Conservation (phyloP, 306 rosid species). For the Cucurbita moschata region DNA sequence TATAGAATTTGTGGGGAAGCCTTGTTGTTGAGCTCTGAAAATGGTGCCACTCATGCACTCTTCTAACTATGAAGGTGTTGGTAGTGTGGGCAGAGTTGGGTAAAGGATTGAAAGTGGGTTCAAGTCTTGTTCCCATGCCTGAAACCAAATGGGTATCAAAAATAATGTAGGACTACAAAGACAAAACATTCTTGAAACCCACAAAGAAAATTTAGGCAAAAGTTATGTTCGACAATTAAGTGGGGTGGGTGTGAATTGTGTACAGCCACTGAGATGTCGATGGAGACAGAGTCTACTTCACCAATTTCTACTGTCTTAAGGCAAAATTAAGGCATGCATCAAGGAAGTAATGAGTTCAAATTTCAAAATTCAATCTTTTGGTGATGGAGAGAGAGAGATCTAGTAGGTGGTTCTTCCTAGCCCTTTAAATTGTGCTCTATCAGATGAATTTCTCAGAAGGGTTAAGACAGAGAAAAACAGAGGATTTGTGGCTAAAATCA, state of each 20-base stretch:
- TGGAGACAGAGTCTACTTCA: conserved; percentile 33
- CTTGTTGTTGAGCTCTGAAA: conserved; percentile 17
- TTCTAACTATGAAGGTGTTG: conserved; percentile 25
- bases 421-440: not conserved
- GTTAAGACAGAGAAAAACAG: not conserved
- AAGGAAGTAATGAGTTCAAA: conserved; percentile 5
- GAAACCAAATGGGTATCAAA: conserved; percentile 18
- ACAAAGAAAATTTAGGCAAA: not conserved
- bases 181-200: conserved; percentile 4
- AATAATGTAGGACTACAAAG: not conserved
- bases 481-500: not conserved
- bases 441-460: not conserved
- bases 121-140: conserved; percentile 86
- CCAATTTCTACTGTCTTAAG: conserved; percentile 20
- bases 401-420: not conserved
- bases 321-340: conserved; percentile 22
- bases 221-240: conserved; percentile 1
- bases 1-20: not conserved
- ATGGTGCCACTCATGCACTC: conserved; percentile 54
- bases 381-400: not conserved
- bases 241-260: conserved; percentile 24
- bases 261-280: conserved; percentile 17
- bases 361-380: not conserved
- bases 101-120: conserved; percentile 46
- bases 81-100: conserved; percentile 31